A percentile compares a stretch with the other conserved stretches of the same genome.
phyloP scores from a whole-genome alignment of 305 asterid genomes.

The Rubia tinctorum region DNA sequence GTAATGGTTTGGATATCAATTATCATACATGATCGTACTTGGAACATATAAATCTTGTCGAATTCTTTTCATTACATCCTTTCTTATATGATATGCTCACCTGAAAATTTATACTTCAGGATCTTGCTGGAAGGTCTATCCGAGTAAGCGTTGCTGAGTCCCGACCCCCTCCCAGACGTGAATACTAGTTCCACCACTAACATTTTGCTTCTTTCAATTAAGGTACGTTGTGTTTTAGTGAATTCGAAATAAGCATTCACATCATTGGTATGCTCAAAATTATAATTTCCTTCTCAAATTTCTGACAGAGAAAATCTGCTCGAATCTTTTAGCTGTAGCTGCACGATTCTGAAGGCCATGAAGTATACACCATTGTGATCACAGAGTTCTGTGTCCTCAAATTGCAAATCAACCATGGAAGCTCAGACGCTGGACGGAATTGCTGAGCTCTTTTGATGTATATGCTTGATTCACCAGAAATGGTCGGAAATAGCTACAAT shows the following conservation, averaged over 20 bases:
- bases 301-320: not conserved
- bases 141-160: conserved; percentile 84
- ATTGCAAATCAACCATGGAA: not conserved
- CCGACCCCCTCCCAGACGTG: conserved; percentile 64
- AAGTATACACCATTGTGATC: not conserved
- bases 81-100: not conserved
- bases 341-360: conserved; percentile 1
- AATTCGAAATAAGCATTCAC: not conserved
- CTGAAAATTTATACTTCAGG: conserved; percentile 36
- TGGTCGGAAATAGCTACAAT: not conserved
- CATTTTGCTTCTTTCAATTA: conserved; percentile 1
- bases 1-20: too few species aligned
- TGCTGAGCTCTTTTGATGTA: conserved; percentile 23
- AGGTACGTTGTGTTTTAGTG: not conserved
- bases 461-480: conserved; percentile 18
- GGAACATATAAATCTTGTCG: not conserved
- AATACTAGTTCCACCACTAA: conserved; percentile 22
- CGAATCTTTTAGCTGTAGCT: conserved; percentile 2
- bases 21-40: not conserved
- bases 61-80: not conserved
- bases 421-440: not conserved
- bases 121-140: conserved; percentile 75
- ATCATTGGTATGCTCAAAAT: not conserved
- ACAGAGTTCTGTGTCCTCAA: not conserved
- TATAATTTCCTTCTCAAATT: not conserved